A percentile compares a stretch with the other conserved stretches of the same genome.
These are phyloP conservation scores for Plenodomus biglobosus DNA, from an alignment of 2,329 filamentous ascomycete genomes.

Conservation along the genomic window DNA sequence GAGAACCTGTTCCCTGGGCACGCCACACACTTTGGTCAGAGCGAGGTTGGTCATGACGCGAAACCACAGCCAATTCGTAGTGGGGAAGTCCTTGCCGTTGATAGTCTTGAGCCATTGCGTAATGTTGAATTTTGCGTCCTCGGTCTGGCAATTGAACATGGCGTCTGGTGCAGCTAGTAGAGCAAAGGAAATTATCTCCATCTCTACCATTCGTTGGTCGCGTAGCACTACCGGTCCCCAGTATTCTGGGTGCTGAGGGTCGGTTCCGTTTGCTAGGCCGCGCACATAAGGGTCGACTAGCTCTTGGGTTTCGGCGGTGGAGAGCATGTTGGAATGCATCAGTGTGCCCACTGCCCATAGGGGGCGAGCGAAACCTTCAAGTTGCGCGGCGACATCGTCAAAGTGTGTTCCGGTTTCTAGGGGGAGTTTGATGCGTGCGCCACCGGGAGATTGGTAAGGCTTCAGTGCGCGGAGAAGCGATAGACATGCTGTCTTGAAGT, in stretches of 20 bases:
- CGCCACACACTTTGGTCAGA: slow-evolving; percentile 47
- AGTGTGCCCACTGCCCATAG: slow-evolving; percentile 39
- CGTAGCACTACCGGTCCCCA: slow-evolving; percentile 52
- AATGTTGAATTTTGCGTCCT: slow-evolving; percentile 42
- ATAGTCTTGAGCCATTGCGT: slow-evolving; percentile 48
- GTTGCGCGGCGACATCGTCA: slow-evolving; percentile 39
- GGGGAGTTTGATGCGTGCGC: slow-evolving; percentile 36
- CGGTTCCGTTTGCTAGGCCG: slow-evolving; percentile 40
- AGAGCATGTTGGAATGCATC: slow-evolving; percentile 20
- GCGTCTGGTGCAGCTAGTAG: slow-evolving; percentile 49
- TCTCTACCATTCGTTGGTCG: slow-evolving; percentile 59
- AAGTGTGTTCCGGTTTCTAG: slow-evolving; percentile 40
- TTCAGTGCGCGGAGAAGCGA: slow-evolving; percentile 28
- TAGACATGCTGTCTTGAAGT: slow-evolving; percentile 29
- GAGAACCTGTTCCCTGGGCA: slow-evolving; percentile 40
- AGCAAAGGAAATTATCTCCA: slow-evolving; percentile 55
- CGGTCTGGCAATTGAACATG: slow-evolving; percentile 38
- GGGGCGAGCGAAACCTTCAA: slow-evolving; percentile 39
- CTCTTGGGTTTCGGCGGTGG: slow-evolving; percentile 17
- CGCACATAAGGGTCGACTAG: slow-evolving; percentile 30
- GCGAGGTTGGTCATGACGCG: slow-evolving; percentile 55
- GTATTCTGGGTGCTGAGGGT: slow-evolving; percentile 45
- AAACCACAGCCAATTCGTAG: slow-evolving; percentile 58
- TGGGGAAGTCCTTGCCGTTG: slow-evolving; percentile 51
- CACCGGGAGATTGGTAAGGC: slow-evolving; percentile 35